Conservation (phyloP, 176 grass and related monocot species). For the Oropetium thomaeum region DNA sequence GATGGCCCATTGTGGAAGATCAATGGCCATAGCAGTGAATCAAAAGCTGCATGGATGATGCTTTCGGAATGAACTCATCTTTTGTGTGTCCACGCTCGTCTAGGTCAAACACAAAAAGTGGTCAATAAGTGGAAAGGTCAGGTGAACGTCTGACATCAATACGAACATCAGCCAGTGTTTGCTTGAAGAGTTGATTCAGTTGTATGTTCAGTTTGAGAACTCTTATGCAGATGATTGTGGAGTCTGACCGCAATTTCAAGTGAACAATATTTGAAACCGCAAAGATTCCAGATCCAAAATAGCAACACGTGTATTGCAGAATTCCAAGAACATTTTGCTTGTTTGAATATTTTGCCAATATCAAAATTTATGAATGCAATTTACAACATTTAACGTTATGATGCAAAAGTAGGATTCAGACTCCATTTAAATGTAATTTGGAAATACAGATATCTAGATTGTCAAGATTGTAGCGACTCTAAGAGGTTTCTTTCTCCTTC, state of each 20-base stretch:
- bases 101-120: conserved; percentile 68
- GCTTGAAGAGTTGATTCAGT: conserved; percentile 47
- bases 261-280: background rate
- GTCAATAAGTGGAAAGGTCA: conserved; percentile 52
- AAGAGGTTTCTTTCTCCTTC: too few species aligned
- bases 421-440: too few species aligned
- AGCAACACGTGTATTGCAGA: too few species aligned
- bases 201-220: background rate
- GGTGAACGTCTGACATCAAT: conserved; percentile 85
- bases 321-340: too few species aligned
- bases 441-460: too few species aligned
- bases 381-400: too few species aligned
- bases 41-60: background rate
- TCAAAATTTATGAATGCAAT: too few species aligned
- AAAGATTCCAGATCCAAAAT: background rate
- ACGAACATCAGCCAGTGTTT: conserved; percentile 64
- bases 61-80: background rate
- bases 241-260: background rate
- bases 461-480: too few species aligned
- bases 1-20: too few species aligned
- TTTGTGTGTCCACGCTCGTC: background rate
- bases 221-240: background rate
- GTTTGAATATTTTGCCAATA: too few species aligned
- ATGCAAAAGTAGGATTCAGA: too few species aligned
- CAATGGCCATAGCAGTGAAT: too few species aligned